Conservation (phyloP, 2,329 filamentous ascomycete species). For the Exserohilum turcica region DNA sequence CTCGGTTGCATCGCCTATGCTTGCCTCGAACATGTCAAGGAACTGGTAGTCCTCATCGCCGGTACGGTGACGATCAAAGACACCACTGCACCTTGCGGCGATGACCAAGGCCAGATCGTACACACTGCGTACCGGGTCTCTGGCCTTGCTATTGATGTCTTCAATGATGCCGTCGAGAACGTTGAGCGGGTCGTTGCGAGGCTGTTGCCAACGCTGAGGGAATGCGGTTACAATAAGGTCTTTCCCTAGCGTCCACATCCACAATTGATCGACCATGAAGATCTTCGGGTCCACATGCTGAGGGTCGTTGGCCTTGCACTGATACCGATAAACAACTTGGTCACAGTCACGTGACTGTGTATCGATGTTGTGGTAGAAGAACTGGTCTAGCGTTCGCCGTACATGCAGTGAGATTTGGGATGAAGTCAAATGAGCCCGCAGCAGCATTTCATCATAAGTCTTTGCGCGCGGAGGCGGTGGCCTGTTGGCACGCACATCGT, state of each 20-base stretch:
- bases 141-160: constrained; percentile 68
- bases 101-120: constrained; percentile 68
- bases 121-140: constrained; percentile 63
- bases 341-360: constrained; percentile 65
- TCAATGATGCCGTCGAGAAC: constrained; percentile 68
- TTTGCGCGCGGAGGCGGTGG: constrained; percentile 27
- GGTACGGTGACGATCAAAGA: constrained; percentile 64
- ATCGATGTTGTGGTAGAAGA: constrained; percentile 68
- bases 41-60: constrained; percentile 67
- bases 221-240: constrained; percentile 66
- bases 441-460: constrained; percentile 53
- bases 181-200: constrained; percentile 66
- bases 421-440: constrained; percentile 55
- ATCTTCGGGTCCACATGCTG: constrained; percentile 59
- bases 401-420: constrained; percentile 60
- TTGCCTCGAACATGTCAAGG: constrained; percentile 69
- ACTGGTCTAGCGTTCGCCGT: constrained; percentile 68
- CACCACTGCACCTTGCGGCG: constrained; percentile 63
- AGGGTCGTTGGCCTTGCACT: constrained; percentile 44
- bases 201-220: constrained; percentile 64
- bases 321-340: constrained; percentile 68
- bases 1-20: constrained; percentile 59
- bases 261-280: constrained; percentile 72
- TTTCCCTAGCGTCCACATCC: constrained; percentile 66
- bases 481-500: constrained; percentile 23